Base-by-base conservation (phyloP, 2,329 filamentous ascomycete genomes). In the Penicillium sp. region DNA sequence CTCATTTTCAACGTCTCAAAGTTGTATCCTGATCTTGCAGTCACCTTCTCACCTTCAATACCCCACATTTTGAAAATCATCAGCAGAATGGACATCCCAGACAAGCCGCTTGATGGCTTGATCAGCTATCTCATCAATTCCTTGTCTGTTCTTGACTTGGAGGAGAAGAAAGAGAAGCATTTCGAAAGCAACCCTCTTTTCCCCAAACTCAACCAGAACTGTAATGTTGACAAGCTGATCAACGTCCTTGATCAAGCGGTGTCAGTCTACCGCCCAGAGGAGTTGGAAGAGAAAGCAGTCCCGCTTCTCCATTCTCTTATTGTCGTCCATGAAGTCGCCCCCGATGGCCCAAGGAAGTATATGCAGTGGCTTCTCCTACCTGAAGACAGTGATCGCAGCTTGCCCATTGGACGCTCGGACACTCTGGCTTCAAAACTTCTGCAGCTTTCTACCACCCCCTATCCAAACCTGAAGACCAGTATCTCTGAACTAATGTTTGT, bases 1-100 rank as follows among this genome's bases (percentile, higher is more conserved):
- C 82, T 98, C 41, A 78, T 96, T 53, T 98, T 96, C 81, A 97
- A 97, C 74, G 82, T 96, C 54, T 90, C 89, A 1, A 88, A 93
- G 67, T 87, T 88, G 69, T 89, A 88, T 68, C 85, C 87, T 4
- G 82, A 87, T 43, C 81, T 88, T 27, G 76, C 79, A 4, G 73
- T 79, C 0, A 77, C 81, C 0, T 96, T 97, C 70, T 86, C 86
- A 1, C 78, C 84, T 22, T 86, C 89, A 2, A 83, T 96, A 43
- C 83, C 87, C 11, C 82, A 87, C 59, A 85, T 98, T 31, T 80
- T 93, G 57, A 84, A 85, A 46, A 83, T 97, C 18, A 79, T 98
- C 16, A 75, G 76, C 33, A 83, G 83, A 63, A 85, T 87, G 14
- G 79, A 88, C 10, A 80, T 87, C 3, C 79, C 83, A 0, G 75